Percentiles rank a stretch among this genome's conserved stretches.
Conservation (phyloP, 2,329 filamentous ascomycete genomes). For the Sporothrix pallida region DNA sequence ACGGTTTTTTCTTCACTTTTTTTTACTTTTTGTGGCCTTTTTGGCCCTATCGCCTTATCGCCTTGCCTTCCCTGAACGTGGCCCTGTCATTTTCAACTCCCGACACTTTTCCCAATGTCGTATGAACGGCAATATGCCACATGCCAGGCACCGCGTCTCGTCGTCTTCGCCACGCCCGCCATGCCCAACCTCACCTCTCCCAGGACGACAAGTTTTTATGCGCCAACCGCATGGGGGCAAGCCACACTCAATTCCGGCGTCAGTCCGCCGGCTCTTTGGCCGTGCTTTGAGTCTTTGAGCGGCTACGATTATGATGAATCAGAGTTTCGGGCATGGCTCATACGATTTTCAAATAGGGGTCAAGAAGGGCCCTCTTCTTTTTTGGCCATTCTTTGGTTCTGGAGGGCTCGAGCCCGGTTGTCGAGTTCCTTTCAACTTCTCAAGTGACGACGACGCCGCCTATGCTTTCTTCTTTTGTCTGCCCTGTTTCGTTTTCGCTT, state of each 20-base stretch:
- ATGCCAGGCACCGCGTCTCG: background rate
- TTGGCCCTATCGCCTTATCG: background rate
- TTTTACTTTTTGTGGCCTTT: background rate
- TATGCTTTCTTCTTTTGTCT: conserved; percentile 7
- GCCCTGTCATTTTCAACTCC: conserved; percentile 8
- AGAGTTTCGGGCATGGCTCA: background rate
- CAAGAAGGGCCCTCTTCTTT: too few species aligned
- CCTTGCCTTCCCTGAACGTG: background rate
- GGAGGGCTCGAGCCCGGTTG: conserved; percentile 2
- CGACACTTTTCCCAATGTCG: background rate
- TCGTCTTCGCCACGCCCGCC: background rate
- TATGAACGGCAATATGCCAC: conserved; percentile 8
- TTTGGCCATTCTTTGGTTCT: background rate
- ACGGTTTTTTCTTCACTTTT: background rate
- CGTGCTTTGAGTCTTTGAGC: background rate
- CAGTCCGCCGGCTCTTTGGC: background rate
- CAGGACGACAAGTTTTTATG: background rate
- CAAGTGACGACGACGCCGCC: background rate
- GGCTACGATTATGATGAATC: background rate
- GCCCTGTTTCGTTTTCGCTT: background rate
- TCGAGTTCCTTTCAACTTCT: background rate
- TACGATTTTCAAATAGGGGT: background rate
- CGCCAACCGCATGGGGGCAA: conserved; percentile 4
- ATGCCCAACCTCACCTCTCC: background rate
- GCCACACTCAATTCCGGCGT: background rate